Evolutionary conservation across 208 protist species (phyloP).

Genomic region (Trypanosomatidae sp.): DNA sequence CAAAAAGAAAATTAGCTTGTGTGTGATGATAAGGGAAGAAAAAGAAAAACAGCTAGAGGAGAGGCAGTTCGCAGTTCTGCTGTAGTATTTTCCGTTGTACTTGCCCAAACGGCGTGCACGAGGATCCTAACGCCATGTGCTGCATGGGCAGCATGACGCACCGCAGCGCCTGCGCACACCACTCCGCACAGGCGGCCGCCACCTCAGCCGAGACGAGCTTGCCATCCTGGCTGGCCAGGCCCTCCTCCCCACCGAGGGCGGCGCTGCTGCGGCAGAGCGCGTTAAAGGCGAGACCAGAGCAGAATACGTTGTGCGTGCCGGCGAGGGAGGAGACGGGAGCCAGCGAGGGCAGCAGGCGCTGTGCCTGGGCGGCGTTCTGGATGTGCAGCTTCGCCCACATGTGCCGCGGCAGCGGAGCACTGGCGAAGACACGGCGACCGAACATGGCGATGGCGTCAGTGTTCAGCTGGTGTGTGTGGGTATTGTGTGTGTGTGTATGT

Average conservation of each 20-base stretch:
- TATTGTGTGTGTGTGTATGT: too few relatives aligned
- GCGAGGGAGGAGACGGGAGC: slow-evolving; percentile 23
- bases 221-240: slow-evolving; percentile 28
- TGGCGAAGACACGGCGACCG: slow-evolving; percentile 79
- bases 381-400: slow-evolving; percentile 75
- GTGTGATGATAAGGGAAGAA: too few relatives aligned
- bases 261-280: slow-evolving; percentile 33
- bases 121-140: too few relatives aligned
- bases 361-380: slow-evolving; percentile 55
- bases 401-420: slow-evolving; percentile 65
- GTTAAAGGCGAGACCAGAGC: slow-evolving; percentile 38
- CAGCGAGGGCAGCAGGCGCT: slow-evolving; percentile 62
- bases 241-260: slow-evolving; percentile 32
- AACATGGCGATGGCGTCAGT: slow-evolving; percentile 46
- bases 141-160: slow-evolving; percentile 22
- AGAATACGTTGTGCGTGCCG: slow-evolving; percentile 23
- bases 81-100: too few relatives aligned
- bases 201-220: slow-evolving; percentile 34
- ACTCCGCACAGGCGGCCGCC: slow-evolving; percentile 33
- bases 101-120: too few relatives aligned
- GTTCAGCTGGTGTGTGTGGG: too few relatives aligned
- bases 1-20: too few relatives aligned
- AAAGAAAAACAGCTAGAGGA: too few relatives aligned
- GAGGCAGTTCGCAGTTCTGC: too few relatives aligned
- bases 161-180: slow-evolving; percentile 32